Evolutionary conservation across 2,329 filamentous ascomycete species (phyloP), one percentile per base, ranked within the genome.

Genomic region (Alternaria incomplexa): DNA sequence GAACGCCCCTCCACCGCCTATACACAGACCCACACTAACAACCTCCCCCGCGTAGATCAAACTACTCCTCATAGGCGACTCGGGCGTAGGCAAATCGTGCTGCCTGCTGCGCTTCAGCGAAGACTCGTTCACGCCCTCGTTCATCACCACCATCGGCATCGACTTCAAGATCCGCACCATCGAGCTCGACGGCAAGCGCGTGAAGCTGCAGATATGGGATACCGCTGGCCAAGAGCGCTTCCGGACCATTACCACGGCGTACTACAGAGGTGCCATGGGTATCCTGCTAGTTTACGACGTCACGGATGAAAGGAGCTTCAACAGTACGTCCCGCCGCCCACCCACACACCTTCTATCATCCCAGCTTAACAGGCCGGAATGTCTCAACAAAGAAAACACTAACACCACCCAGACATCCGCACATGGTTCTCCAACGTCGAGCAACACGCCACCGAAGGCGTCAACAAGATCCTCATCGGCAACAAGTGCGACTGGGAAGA

Each of bases 401-500:
- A 62, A 74, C 69, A 44, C 10, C 9, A 10, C 13, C 17, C 78
- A 98, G 96, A 99, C 84, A 99, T 99, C 82, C 91, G 94, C 78
- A 98, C 96, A 71, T 99, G 96, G 96, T 99, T 99, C 85, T 94
- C 94, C 79, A 98, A 99, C 83, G 94, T 97, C 73, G 94, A 97
- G 81, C 94, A 97, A 82, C 94, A 99, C 84, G 96, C 96, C 62
- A 97, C 93, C 75, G 96, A 98, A 84, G 96, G 96, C 76, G 96
- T 99, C 79, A 97, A 98, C 89, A 99, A 98, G 87, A 98, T 99
- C 79, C 88, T 99, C 71, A 97, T 99, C 73, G 96, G 96, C 80
- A 99, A 99, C 88, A 99, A 99, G 85, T 99, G 96, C 84, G 96
- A 99, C 83, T 98, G 96, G 96, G 96, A 98, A 83, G 96, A 99